Evolutionary conservation across 306 rosid genomes (phyloP), one percentile per base, ranked within the genome.

Genomic region (Amphicarpaea edgeworthii): DNA sequence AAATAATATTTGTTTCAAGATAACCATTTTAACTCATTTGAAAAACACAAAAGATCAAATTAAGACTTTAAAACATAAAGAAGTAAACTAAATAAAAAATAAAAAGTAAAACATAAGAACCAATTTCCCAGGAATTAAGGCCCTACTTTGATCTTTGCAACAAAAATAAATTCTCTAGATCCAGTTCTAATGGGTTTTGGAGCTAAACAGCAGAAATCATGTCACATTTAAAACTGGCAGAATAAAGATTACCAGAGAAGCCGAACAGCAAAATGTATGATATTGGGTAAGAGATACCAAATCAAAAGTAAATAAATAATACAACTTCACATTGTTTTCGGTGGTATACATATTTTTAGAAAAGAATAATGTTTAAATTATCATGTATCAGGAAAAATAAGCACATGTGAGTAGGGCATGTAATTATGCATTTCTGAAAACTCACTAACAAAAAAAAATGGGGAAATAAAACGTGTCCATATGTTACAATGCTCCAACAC

Each of bases 381-480:
- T 41, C 6, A 24, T 28, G 75, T 32, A 37, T 17, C 11, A 14
- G 3, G 3, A 49, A 19, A 49, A 61, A 28, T 17, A 34, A 70
- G 12, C 54, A 69, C 54, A 51, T 32, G 24, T 55, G n/a, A n/a
- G 63, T 46, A 53, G 70, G 53, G 53, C 70, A 14, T 62, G 55
- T 34, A 42, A 60, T 53, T n/a, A 45, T 53, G 75, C 70, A 64
- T 64, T 82, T 71, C 75, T 71, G 72, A 42, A 37, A 45, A 43
- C 72, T 75, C 37, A 65, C 42, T 21, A 71, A 37, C 58, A 55
- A 23, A 41, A 68, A 61, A 10, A 46, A 63, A 21, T 19, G 78
- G 57, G 30, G 41, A 63, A 76, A 59, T 63, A 46, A 77, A 75
- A 49, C 8, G 43, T 62, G 43, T 62, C 69, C 75, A 55, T 64